Evolutionary conservation across 257 asterid species (phyloP).

Genomic region (Verbena officinalis): DNA sequence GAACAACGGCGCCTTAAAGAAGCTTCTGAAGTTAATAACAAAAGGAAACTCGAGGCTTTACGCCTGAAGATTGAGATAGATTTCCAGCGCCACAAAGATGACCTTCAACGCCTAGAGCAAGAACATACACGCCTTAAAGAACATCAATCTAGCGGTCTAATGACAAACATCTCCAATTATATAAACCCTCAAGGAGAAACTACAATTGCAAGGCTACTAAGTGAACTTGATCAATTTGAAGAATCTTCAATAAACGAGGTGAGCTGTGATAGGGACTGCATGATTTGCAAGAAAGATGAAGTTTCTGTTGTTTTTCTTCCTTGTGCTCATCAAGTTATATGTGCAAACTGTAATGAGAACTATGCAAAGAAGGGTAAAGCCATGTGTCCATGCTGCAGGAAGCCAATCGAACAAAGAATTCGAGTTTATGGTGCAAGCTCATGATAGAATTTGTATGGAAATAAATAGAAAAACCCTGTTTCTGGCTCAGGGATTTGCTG

Average conservation of each 20-base stretch:
- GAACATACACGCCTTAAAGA: conserved; percentile 75
- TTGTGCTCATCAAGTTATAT: conserved; percentile 84
- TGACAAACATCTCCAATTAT: conserved; percentile 45
- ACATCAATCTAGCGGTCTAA: conserved; percentile 38
- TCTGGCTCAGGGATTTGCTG: too few species aligned
- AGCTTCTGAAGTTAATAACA: conserved; percentile 69
- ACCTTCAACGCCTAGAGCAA: conserved; percentile 80
- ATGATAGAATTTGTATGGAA: too few species aligned
- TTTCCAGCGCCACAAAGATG: conserved; percentile 94
- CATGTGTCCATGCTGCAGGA: conserved; percentile 67
- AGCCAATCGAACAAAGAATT: conserved; percentile 78
- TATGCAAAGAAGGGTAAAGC: conserved; percentile 75
- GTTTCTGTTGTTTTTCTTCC: conserved; percentile 94
- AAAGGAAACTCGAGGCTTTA: conserved; percentile 81
- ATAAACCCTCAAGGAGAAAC: conserved; percentile 49
- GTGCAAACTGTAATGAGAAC: conserved; percentile 74
- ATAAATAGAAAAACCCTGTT: too few species aligned
- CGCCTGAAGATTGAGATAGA: conserved; percentile 78
- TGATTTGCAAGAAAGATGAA: conserved; percentile 79
- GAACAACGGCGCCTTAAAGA: conserved; percentile 76
- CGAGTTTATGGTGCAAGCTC: conserved; percentile 72
- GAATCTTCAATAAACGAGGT: conserved; percentile 46
- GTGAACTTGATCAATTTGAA: conserved; percentile 55
- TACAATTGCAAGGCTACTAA: conserved; percentile 58
- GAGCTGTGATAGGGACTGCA: conserved; percentile 64